A percentile compares a stretch with the other conserved stretches of the same genome.
Evolutionary conservation across 176 grass and related monocot genomes (phyloP).

Genomic region (Avena eriantha): DNA sequence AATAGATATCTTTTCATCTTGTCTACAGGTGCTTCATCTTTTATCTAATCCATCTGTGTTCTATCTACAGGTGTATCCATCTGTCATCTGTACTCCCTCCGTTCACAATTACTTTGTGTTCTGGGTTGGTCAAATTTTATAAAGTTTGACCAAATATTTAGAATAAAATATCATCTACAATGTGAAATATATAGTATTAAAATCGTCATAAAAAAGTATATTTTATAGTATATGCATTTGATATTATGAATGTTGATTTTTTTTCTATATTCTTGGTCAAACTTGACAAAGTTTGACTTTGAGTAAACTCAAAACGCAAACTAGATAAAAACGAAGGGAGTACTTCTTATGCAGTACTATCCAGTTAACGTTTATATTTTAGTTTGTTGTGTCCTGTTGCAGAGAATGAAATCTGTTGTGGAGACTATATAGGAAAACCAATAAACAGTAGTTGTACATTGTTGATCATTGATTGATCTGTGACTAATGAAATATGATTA

Average conservation of each 20-base stretch:
- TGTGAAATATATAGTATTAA: no score
- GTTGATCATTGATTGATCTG: background rate
- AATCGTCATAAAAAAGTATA: no score
- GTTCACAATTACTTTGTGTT: no score
- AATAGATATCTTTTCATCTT: background rate
- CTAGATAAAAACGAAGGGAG: no score
- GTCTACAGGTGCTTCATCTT: background rate
- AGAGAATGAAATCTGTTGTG: background rate
- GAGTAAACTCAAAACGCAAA: no score
- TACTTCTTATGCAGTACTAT: background rate
- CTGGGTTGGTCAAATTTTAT: no score
- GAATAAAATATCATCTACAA: no score
- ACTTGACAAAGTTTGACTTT: no score
- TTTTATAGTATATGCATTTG: no score
- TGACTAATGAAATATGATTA: background rate
- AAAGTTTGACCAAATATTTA: no score
- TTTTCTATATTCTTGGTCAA: no score
- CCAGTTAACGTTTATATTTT: background rate
- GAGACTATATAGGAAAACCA: slow-evolving; percentile 1
- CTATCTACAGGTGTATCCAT: background rate
- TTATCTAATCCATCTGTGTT: background rate
- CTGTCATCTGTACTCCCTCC: background rate
- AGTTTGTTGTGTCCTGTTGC: background rate
- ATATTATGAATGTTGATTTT: no score
- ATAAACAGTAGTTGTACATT: background rate